Percentiles rank a stretch among this genome's conserved stretches.
Evolutionary conservation across 495 filamentous ascomycete genomes (phyloP).

Genomic region (Articulospora tetracladia): DNA sequence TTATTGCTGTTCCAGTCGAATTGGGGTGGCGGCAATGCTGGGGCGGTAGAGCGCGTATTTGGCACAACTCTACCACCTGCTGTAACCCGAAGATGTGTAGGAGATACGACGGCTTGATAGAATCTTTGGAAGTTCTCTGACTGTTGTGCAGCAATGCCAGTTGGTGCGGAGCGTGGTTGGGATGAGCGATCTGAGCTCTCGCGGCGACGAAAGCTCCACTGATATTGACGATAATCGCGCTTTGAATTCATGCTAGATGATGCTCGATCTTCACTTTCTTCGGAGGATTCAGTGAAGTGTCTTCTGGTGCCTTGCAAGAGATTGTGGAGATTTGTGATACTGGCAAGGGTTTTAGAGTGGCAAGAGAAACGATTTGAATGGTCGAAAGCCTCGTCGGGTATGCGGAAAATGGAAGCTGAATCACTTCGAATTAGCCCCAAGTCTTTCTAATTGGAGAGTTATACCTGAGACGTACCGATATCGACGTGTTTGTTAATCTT

Average conservation of each 20-base stretch:
- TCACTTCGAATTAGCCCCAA: neutral
- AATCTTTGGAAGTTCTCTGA: conserved; percentile 52
- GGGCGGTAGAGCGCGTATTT: conserved; percentile 39
- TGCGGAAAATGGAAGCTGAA: conserved; percentile 16
- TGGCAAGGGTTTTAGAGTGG: conserved; percentile 6
- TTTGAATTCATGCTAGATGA: neutral
- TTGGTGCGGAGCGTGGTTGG: conserved; percentile 43
- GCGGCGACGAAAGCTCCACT: conserved; percentile 24
- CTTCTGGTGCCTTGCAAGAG: neutral
- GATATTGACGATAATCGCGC: conserved; percentile 7
- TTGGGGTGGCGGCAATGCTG: conserved; percentile 7
- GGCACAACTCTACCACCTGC: conserved; percentile 53
- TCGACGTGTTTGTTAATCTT: conserved; percentile 22
- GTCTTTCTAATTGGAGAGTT: neutral
- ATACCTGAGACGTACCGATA: conserved; percentile 11
- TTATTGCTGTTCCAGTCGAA: conserved; percentile 27
- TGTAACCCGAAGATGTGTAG: conserved; percentile 52
- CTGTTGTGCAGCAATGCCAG: conserved; percentile 39
- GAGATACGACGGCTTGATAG: conserved; percentile 51
- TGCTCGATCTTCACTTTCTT: conserved; percentile 9
- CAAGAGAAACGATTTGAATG: conserved; percentile 8
- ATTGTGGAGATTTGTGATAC: conserved; percentile 8
- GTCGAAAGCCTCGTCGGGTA: conserved; percentile 16
- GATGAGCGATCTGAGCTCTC: conserved; percentile 22
- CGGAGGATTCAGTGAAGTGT: conserved; percentile 10